A percentile compares a stretch with the other conserved stretches of the same genome.
These are phyloP conservation scores for Brassica incana DNA, from an alignment of 345 rosid genomes.

Conservation along the genomic window DNA sequence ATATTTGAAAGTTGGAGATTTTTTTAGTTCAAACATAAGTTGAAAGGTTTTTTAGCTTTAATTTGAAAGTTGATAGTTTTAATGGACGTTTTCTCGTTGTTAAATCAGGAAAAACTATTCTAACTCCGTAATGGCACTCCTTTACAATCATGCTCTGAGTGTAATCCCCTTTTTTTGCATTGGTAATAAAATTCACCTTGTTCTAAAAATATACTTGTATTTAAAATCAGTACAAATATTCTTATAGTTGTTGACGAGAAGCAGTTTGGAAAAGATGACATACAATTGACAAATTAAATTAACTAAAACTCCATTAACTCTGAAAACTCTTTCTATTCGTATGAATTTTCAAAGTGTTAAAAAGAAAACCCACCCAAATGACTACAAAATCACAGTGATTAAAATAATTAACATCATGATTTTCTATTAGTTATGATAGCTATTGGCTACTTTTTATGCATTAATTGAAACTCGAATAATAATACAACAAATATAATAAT, in stretches of 20 bases:
- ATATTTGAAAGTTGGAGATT: no score
- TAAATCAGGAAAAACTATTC: constrained; percentile 29
- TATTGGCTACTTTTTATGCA: neutral
- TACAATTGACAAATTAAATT: neutral
- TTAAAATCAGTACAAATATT: neutral
- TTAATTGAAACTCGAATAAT: neutral
- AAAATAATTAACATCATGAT: neutral
- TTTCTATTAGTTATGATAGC: neutral
- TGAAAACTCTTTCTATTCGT: neutral
- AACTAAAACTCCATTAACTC: neutral
- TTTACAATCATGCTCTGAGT: constrained; percentile 48
- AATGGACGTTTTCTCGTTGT: neutral
- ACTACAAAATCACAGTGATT: neutral
- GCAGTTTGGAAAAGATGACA: neutral
- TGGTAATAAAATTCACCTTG: constrained; percentile 2
- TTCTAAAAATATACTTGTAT: neutral
- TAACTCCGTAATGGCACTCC: constrained; percentile 39
- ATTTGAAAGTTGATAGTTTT: no score
- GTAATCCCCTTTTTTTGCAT: constrained; percentile 31
- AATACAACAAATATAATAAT: neutral
- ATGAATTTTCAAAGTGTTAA: neutral
- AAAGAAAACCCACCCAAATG: neutral
- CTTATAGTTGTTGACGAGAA: neutral
- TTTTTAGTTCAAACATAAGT: no score
- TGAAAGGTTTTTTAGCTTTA: no score